Evolutionary conservation across 192 early-diverging fungal species (phyloP), one percentile per base, ranked within the genome.

Genomic region (Coemansia biformis): DNA sequence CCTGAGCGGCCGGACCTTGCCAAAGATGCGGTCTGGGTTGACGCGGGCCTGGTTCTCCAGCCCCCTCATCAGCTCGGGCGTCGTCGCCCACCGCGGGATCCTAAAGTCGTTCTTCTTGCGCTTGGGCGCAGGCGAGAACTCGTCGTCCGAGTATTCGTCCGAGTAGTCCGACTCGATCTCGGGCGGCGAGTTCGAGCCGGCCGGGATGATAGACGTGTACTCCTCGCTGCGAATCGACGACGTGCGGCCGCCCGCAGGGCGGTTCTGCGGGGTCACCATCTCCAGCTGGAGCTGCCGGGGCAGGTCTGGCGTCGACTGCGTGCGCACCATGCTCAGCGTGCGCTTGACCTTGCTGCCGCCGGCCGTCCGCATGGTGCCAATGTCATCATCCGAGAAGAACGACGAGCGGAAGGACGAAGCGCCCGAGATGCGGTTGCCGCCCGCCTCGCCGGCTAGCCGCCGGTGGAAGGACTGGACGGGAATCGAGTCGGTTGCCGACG

Each of bases 11-110:
- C 54, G 63, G 11, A 77, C 57, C 0, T 47, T 33, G 10, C 75
- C 75, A 49, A 77, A 77, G 33, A 77, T 68, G 18, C 57, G 59
- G 23, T 77, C 75, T 0, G 75, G 75, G 29, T 77, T 77, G 19
- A 72, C 46, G 4, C 31, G 23, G 43, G 58, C 58, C 49, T 77
- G 75, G 29, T 48, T 35, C 38, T 51, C 34, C 41, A 77, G 38
- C 2, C 68, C 68, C n/a, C 40, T 37, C 5, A 57, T 48, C 32
- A 77, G 59, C 48, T 71, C 68, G 0, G 75, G 75, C 45, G 66
- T 77, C 10, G 67, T 66, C 8, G 75, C 75, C 75, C 75, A 77
- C 14, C 26, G 18, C 6, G 75, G 75, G 13, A 68, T 68, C 23
- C 33, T 51, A 24, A 54, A 66, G 38, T 66, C 46, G 32, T 71